phyloP scores from a whole-genome alignment of 495 filamentous ascomycete species.

The Penicillium daleae region DNA sequence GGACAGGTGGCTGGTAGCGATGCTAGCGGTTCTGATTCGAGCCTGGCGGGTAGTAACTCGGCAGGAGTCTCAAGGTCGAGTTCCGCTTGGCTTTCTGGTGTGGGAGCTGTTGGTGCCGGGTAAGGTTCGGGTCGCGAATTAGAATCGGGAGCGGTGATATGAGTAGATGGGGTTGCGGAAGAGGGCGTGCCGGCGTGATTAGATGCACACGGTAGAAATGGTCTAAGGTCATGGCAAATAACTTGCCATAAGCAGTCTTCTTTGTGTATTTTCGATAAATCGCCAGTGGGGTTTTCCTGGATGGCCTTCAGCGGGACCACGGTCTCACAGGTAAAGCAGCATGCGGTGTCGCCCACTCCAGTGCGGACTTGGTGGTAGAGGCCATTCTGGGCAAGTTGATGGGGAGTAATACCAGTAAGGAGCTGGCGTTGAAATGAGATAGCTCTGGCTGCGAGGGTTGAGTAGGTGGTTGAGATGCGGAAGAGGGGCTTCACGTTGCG shows the following conservation, averaged over 20 bases:
- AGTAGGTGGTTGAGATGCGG: background rate
- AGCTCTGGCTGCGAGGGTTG: background rate
- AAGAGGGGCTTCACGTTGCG: slow-evolving; percentile 6
- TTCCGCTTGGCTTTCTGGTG: background rate
- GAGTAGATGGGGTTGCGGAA: background rate
- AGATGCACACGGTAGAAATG: background rate
- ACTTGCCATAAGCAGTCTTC: background rate
- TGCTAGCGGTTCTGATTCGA: background rate
- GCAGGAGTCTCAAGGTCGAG: background rate
- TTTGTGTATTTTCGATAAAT: slow-evolving; percentile 1
- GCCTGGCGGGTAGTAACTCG: background rate
- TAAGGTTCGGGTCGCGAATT: background rate
- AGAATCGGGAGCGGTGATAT: background rate
- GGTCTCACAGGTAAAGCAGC: background rate
- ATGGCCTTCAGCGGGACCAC: background rate
- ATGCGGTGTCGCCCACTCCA: background rate
- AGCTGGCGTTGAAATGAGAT: background rate
- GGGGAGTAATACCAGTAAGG: background rate
- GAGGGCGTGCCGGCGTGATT: background rate
- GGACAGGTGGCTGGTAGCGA: background rate
- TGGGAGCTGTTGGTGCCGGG: background rate
- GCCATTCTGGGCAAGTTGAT: background rate
- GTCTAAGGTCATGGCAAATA: background rate
- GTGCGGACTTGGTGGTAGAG: background rate
- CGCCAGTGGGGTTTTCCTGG: background rate